A percentile compares a stretch with the other conserved stretches of the same genome.
phyloP scores from a whole-genome alignment of 495 filamentous ascomycete species.

The Clohesyomyces aquaticus region DNA sequence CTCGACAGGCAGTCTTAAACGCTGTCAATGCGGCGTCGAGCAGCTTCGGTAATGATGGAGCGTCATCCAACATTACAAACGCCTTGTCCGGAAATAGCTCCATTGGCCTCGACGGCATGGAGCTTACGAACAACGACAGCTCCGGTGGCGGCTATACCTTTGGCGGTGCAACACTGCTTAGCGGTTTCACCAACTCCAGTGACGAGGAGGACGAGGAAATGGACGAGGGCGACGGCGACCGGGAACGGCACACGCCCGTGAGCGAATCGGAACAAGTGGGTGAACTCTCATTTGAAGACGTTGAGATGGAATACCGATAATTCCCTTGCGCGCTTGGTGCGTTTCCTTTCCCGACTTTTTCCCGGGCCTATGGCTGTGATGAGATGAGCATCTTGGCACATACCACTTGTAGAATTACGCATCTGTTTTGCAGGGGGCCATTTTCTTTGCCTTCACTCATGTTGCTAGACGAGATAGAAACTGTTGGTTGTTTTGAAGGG shows the following conservation, averaged over 20 bases:
- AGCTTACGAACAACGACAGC: conserved; percentile 69
- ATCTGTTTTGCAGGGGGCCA: background rate
- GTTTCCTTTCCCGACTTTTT: conserved; percentile 22
- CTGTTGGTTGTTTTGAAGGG: background rate
- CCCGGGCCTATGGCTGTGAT: conserved; percentile 3
- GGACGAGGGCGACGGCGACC: conserved; percentile 73
- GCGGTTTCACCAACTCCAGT: conserved; percentile 93
- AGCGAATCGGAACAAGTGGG: conserved; percentile 67
- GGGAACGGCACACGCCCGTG: conserved; percentile 38
- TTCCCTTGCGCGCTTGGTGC: conserved; percentile 34
- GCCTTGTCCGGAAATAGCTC: conserved; percentile 48
- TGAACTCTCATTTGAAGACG: conserved; percentile 61
- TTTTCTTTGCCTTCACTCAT: conserved; percentile 1
- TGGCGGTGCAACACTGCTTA: conserved; percentile 62
- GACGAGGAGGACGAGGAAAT: conserved; percentile 97
- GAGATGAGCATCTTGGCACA: conserved; percentile 7
- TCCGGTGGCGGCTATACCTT: conserved; percentile 66
- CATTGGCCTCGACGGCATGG: conserved; percentile 71
- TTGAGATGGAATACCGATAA: conserved; percentile 58
- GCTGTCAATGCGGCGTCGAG: conserved; percentile 63
- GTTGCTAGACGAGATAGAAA: background rate
- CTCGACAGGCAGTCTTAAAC: conserved; percentile 68
- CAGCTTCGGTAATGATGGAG: conserved; percentile 55
- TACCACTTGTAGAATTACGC: background rate
- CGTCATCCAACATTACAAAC: conserved; percentile 20